Base-by-base conservation (phyloP, 192 early-diverging fungal species). In the Linnemannia hyalina region DNA sequence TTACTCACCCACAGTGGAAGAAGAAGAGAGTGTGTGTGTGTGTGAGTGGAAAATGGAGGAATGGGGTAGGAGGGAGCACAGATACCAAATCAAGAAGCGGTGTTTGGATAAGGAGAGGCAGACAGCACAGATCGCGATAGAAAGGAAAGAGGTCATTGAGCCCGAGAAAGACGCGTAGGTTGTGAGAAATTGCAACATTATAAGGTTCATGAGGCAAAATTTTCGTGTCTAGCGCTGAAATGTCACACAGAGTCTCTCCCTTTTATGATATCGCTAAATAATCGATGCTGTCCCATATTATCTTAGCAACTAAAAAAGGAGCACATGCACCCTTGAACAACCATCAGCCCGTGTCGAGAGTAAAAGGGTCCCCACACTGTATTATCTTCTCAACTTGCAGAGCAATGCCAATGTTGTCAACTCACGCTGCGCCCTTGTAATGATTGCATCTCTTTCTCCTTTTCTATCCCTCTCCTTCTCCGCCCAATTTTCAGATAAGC, bases 161-260 rank as follows among this genome's bases (percentile, higher is more conserved):
- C 36, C 75, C 52, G 38, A 46, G 70, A 76, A 82, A 82, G 81
- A 82, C 81, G 81, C 74, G 75, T 57, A 20, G 32, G 68, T 72
- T 68, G 70, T 42, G 20, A 70, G 6, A 47, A 77, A 82, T 82
- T 38, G 75, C 81, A 82, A 82, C 81, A 82, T 82, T 81, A 70
- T 29, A 36, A 75, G 44, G 60, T 65, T 65, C 60, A 65, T 65
- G 60, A 65, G 60, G 29, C 26, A 32, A 65, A 60, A 32, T 26
- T 26, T 11, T 65, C 60, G 60, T 26, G 60, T 32, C 60, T 32
- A 65, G 29, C 11, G 29, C 60, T 8, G 6, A 32, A 32, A 65
- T 32, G 60, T 32, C 60, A 32, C 60, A 65, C 60, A 29, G 60
- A 65, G 60, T 23, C 16, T 57, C n/a, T 57, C 11, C 7, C 5